Base-by-base conservation (phyloP, 139 green algal genomes). In the Spirogloea muscicola region DNA sequence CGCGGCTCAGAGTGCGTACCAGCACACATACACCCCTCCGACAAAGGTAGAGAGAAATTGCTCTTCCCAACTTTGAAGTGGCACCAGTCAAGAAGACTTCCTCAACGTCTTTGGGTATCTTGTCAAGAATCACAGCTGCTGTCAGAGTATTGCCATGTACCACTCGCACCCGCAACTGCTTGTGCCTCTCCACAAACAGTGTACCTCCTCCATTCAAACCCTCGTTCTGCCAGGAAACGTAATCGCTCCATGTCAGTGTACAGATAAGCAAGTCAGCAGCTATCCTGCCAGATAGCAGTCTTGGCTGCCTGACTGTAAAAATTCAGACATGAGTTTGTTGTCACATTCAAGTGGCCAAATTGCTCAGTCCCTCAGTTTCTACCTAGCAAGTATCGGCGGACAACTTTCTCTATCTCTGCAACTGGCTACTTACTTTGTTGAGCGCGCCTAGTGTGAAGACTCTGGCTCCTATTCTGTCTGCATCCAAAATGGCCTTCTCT, bases 121-220 rank as follows among this genome's bases (percentile, higher is more conserved):
- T 58, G 16, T 84, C 25, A 16, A 87, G 40, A 37, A 87, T 65
- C n/a, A 52, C 64, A 44, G 71, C 82, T 18, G 82, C 78, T 46
- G 82, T 87, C 41, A 87, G 72, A n/a, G 82, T 87, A 66, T 87
- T 87, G 66, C 82, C 82, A 55, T 87, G 82, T 46, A 84, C 82
- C 33, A 87, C 65, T 16, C 79, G 60, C 40, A 82, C 38, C 21
- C 63, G 55, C 64, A 83, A 43, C 40, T 76, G 27, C 58, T 79
- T 46, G 62, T 80, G 60, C 18, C 80, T 76, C 10, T 87, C 52
- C 33, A 82, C 42, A 46, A 85, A 83, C 13, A 77, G 13, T 39
- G 63, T 51, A 0, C 82, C 82, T 16, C 82, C 82, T 34, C 72
- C 66, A 52, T 87, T 87, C 31, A 87, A 59, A 3, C 51, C 40